Evolutionary conservation across 2,329 filamentous ascomycete genomes (phyloP).

Genomic region (Colletotrichum sublineola): DNA sequence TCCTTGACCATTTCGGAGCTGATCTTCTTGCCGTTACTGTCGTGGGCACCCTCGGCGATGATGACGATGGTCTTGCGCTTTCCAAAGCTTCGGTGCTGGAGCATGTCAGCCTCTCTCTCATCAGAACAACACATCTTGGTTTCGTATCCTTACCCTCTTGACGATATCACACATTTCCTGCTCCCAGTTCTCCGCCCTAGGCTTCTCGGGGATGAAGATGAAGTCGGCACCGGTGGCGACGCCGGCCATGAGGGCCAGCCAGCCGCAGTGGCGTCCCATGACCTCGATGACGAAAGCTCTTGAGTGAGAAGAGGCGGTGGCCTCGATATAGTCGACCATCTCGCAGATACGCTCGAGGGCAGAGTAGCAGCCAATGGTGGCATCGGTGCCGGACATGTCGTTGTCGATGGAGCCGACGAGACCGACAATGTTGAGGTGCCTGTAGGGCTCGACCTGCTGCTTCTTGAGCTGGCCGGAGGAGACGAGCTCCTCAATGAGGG

Average conservation of each 20-base stretch:
- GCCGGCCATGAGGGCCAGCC: constrained; percentile 95
- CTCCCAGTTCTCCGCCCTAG: constrained; percentile 88
- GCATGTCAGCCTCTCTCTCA: constrained; percentile 23
- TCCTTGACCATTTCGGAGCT: constrained; percentile 85
- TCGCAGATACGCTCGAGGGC: constrained; percentile 94
- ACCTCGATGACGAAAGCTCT: constrained; percentile 98
- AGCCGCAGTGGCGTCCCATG: constrained; percentile 98
- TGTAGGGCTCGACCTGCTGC: constrained; percentile 81
- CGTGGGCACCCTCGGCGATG: constrained; percentile 93
- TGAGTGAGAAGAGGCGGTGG: constrained; percentile 93
- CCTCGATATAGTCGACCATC: constrained; percentile 96
- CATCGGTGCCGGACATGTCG: constrained; percentile 95
- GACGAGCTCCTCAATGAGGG: constrained; percentile 87
- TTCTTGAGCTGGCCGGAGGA: constrained; percentile 76
- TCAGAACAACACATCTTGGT: not conserved
- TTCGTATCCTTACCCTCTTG: constrained; percentile 66
- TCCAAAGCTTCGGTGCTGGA: constrained; percentile 84
- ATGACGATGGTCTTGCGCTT: constrained; percentile 99
- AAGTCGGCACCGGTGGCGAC: constrained; percentile 97
- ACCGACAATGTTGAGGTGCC: constrained; percentile 94
- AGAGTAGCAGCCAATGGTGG: constrained; percentile 97
- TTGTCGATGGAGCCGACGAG: constrained; percentile 98
- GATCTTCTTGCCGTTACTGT: constrained; percentile 87
- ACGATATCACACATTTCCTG: constrained; percentile 88
- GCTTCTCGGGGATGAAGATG: constrained; percentile 96